phyloP scores from a whole-genome alignment of 257 asterid species.

The Gardenia jasminoides region DNA sequence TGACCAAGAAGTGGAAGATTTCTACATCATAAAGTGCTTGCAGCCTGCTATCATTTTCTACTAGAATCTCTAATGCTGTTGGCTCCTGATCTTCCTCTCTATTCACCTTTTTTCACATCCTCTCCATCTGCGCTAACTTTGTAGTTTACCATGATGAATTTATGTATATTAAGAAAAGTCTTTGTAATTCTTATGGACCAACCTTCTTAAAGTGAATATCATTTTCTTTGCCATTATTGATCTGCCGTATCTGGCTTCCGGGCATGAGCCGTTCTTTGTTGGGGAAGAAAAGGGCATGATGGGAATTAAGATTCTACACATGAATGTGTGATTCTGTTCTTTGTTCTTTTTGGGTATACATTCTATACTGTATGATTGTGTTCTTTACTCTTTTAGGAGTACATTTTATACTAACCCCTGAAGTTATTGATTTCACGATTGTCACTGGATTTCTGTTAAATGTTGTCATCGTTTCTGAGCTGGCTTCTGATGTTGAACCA shows the following conservation, averaged over 20 bases:
- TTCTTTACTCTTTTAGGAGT: neutral
- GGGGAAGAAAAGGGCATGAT: neutral
- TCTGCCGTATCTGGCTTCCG: neutral
- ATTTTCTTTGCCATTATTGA: neutral
- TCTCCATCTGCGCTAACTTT: neutral
- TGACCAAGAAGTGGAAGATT: neutral
- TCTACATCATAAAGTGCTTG: neutral
- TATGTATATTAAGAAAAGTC: neutral
- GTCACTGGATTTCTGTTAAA: neutral
- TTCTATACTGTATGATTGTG: neutral
- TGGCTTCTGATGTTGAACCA: slow-evolving; percentile 7
- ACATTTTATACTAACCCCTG: neutral
- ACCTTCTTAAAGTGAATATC: neutral
- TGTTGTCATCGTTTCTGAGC: neutral
- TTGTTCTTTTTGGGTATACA: neutral
- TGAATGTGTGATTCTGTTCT: neutral
- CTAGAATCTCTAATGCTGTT: neutral
- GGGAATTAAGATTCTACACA: neutral
- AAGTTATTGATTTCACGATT: neutral
- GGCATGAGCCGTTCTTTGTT: neutral
- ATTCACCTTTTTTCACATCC: slow-evolving; percentile 2
- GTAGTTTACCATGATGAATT: neutral
- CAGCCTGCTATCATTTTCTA: neutral
- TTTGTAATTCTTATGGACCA: slow-evolving; percentile 1
- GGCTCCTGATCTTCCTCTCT: neutral